Evolutionary conservation across 176 grass and related monocot genomes (phyloP).

Genomic region (Otatea glauca): DNA sequence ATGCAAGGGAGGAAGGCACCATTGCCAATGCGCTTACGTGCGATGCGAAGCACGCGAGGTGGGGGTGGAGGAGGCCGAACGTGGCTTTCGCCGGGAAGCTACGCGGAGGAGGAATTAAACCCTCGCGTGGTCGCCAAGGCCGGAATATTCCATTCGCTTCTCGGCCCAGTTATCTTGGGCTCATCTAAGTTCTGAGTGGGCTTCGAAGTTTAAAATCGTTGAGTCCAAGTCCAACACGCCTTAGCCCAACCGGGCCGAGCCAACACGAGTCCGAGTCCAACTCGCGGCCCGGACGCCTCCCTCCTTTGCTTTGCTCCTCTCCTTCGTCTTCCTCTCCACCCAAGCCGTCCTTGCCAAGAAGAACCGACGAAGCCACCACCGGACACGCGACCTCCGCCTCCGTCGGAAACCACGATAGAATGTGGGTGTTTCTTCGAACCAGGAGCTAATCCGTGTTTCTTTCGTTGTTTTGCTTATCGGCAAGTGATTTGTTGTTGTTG

Average conservation of each 20-base stretch:
- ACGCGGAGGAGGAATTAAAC: conserved; percentile 21
- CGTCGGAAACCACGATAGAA: neutral
- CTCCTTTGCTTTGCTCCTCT: conserved; percentile 6
- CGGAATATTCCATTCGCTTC: conserved; percentile 38
- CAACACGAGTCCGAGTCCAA: conserved; percentile 11
- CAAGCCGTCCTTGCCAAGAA: conserved; percentile 22
- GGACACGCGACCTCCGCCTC: conserved; percentile 22
- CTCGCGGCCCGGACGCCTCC: conserved; percentile 24
- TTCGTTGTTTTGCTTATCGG: neutral
- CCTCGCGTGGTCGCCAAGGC: conserved; percentile 42
- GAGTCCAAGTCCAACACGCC: neutral
- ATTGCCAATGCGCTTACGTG: conserved; percentile 10
- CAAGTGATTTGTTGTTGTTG: conserved; percentile 6
- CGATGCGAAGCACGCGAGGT: neutral
- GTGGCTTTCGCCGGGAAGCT: conserved; percentile 42
- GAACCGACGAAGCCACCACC: conserved; percentile 22
- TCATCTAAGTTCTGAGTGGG: neutral
- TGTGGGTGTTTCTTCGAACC: conserved; percentile 9
- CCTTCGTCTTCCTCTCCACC: neutral
- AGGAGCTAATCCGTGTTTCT: neutral
- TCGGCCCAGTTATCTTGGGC: neutral
- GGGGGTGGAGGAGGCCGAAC: conserved; percentile 3
- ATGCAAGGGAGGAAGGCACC: neutral
- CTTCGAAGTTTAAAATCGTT: neutral
- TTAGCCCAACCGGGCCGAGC: neutral